phyloP scores from a whole-genome alignment of 176 grass and related monocot species.

The Eragrostis curvula region DNA sequence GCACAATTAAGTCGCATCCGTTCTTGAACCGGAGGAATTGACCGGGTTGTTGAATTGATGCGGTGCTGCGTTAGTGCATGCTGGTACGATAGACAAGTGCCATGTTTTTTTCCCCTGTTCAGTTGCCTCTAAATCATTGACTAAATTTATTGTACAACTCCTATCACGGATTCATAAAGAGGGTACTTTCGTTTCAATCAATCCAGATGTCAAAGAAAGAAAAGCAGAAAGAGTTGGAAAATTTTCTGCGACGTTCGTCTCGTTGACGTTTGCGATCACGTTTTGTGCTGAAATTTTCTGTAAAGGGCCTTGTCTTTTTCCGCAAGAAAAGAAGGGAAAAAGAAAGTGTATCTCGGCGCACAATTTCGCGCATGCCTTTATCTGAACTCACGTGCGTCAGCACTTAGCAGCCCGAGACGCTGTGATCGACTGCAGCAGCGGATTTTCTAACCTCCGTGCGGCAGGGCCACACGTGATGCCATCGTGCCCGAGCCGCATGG shows the following conservation, averaged over 20 bases:
- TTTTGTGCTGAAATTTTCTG: not conserved
- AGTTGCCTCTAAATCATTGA: constrained; percentile 17
- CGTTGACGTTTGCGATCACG: not conserved
- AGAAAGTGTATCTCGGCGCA: not conserved
- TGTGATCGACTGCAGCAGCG: constrained; percentile 17
- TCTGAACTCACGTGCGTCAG: constrained; percentile 45
- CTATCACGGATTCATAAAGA: not conserved
- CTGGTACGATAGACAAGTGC: not conserved
- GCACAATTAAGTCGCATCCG: not conserved
- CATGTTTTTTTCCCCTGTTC: not conserved
- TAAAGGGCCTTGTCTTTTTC: constrained; percentile 11
- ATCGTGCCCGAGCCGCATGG: not conserved
- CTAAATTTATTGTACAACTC: constrained; percentile 20
- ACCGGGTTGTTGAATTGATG: constrained; percentile 6
- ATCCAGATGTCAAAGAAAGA: not conserved
- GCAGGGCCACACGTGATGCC: constrained; percentile 19
- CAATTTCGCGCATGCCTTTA: constrained; percentile 29
- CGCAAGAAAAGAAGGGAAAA: not conserved
- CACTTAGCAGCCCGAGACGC: constrained; percentile 27
- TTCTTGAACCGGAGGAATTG: constrained; percentile 14
- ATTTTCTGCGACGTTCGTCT: not conserved
- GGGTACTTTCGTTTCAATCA: not conserved
- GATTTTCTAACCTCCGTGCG: constrained; percentile 20
- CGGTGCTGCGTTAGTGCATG: not conserved
- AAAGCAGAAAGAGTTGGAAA: not conserved